Percentiles rank a stretch among this genome's conserved stretches.
Evolutionary conservation across 305 asterid genomes (phyloP).

Genomic region (Ilex paraguariensis): DNA sequence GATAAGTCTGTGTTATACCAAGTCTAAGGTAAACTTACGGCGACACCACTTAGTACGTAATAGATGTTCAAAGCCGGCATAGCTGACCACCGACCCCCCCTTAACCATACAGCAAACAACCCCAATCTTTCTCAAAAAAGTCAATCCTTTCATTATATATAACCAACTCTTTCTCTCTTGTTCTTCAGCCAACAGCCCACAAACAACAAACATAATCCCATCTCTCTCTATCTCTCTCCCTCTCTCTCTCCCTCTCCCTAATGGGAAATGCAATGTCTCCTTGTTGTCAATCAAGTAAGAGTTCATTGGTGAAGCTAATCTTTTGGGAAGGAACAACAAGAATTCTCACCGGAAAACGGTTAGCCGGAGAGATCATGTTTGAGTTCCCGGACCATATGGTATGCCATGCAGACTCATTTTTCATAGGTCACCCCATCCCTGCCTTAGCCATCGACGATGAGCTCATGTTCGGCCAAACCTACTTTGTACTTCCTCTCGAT

Average conservation of each 20-base stretch:
- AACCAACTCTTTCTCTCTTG: neutral
- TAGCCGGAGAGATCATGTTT: slow-evolving; percentile 72
- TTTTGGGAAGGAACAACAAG: slow-evolving; percentile 40
- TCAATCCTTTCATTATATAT: neutral
- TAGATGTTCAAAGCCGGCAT: slow-evolving; percentile 10
- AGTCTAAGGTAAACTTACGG: neutral
- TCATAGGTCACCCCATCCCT: slow-evolving; percentile 65
- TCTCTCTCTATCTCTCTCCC: slow-evolving; percentile 3
- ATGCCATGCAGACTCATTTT: slow-evolving; percentile 75
- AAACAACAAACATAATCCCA: neutral
- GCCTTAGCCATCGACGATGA: slow-evolving; percentile 47
- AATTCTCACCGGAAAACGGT: slow-evolving; percentile 29
- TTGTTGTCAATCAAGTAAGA: slow-evolving; percentile 21
- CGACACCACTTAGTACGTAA: neutral
- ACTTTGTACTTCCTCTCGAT: slow-evolving; percentile 68
- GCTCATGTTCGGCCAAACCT: slow-evolving; percentile 47
- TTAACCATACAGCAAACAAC: neutral
- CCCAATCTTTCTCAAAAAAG: neutral
- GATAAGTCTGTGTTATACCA: neutral
- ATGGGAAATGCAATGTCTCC: slow-evolving; percentile 53
- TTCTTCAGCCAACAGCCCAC: slow-evolving; percentile 24
- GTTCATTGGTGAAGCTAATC: slow-evolving; percentile 36
- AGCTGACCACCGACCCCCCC: slow-evolving; percentile 3
- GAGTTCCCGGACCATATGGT: slow-evolving; percentile 64
- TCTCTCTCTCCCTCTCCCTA: neutral